Evolutionary conservation across 257 asterid genomes (phyloP), one percentile per base, ranked within the genome.

Genomic region (Cynanchum wilfordii): DNA sequence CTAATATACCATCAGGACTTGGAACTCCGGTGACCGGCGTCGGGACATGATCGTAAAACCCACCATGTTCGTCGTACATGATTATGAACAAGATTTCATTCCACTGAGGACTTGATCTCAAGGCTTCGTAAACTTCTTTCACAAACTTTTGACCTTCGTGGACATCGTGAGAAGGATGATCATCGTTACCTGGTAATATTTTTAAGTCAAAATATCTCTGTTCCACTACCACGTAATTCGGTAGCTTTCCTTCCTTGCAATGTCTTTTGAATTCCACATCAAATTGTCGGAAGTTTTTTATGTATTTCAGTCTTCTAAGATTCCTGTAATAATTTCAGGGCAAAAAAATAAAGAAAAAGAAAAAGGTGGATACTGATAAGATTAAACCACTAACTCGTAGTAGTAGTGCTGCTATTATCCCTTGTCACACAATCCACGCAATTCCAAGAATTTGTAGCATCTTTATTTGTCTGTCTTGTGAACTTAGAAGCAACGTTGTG

Each of bases 61-160:
- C 97, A 67, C 95, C 97, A 54, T 90, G 97, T 25, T 90, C 96
- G 40, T 90, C 97, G 19, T 90, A 90, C 40, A 77, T 74, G 50
- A 90, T 80, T 0, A 90, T 7, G 56, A 90, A 86, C 27, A 85
- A 29, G 74, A 87, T 87, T 77, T 87, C 88, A 47, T 88, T 87
- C 97, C 97, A 90, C 17, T 90, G 93, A 45, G 96, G 93, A 75
- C 95, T 88, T 24, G 93, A 83, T 79, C 96, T 82, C 75, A 90
- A 54, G 10, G 91, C 80, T 65, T 90, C 95, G 16, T 88, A 88
- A 0, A 86, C 93, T 82, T 88, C 82, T 75, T 86, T 90, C 30
- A 88, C 91, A 36, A 90, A 88, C 42, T 81, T 88, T 60, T 90
- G 97, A 30, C 97, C 97, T 40, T 87, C 81, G 19, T n/a, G 75